Evolutionary conservation across 345 rosid species (phyloP), one percentile per base, ranked within the genome.

Genomic region (Litchi chinensis): DNA sequence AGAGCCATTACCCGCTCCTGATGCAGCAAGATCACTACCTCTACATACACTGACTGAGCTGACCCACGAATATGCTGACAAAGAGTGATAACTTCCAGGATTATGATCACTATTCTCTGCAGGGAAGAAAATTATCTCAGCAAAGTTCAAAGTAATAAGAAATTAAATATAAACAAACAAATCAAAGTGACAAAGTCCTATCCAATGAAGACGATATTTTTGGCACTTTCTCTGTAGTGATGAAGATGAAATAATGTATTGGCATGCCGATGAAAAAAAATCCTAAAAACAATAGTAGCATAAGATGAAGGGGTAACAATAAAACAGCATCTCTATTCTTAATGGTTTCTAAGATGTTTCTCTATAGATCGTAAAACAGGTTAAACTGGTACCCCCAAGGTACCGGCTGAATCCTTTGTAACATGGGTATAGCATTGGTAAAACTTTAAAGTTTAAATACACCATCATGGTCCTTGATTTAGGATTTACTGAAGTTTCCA

Each of bases 1-100:
- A 77, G 46, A 88, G 64, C 96, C 98, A 84, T 89, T 90, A 80
- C 98, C 99, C 79, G 98, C 98, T 79, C 99, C 98, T 67, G 99
- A 94, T 74, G 95, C 98, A 12, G 89, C 97, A 84, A 97, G 93
- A 87, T 97, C 98, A 79, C 97, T 92, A 77, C 95, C 94, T 85
- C 96, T 89, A 82, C 96, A 91, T 37, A 86, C 87, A 79, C 89
- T 69, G 11, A 95, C 87, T 65, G 98, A 92, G 80, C 89, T 89
- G 41, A 93, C 98, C 99, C 99, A 97, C 70, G 98, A 93, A 86
- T 75, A 80, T 40, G 88, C 90, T 75, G 98, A 75, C 22, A 76
- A 83, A 75, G 69, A 79, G 76, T 82, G 73, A 78, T 26, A 52
- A 63, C 76, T 81, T 64, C 64, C 85, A 74, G 74, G 24, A 66